Base-by-base conservation (phyloP, 2,329 filamentous ascomycete species). In the Arthrinium phaeospermum region DNA sequence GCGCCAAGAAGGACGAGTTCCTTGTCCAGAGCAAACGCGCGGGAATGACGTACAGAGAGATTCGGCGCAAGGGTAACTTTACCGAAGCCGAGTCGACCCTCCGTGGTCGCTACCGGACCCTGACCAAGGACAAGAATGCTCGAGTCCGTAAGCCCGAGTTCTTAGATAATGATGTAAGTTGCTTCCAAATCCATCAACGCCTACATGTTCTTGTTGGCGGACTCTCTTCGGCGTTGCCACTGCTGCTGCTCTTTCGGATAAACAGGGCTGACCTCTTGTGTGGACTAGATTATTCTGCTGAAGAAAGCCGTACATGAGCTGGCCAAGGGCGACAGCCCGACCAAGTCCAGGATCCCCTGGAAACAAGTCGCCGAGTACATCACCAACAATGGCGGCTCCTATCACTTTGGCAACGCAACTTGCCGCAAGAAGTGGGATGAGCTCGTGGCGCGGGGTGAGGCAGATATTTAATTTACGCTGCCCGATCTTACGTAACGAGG, bases 21-120 rank as follows among this genome's bases (percentile, higher is more conserved):
- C 83, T 93, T 0, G 79, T 92, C 22, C 77, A 84, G n/a, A 83
- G 85, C 34, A 91, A 90, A 79, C 77, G 80, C 10, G 79, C 83
- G 1, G 91, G 91, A 3, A 83, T 89, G 82, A 90, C 91, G 0
- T 94, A 94, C 81, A 88, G 86, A 71, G 86, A 92, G 72, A 94
- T 94, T 76, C 87, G 87, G 49, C 76, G 78, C 8, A 77, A 82
- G 24, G 89, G 91, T 19, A 82, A 84, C 1, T 91, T 91, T 74
- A 81, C 79, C 0, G 91, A 93, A 76, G 90, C 91, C 1, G 92
- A 94, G 81, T 93, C 92, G 14, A 95, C 93, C 0, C 84, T 95
- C 49, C 87, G 93, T 19, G 93, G 93, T 0, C 87, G 92, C 0
- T 90, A 88, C 75, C 85, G 93, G 5, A 89, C 87, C 2, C 80